A percentile compares a stretch with the other conserved stretches of the same genome.
These are phyloP conservation scores for Fusarium cyanostomum DNA, from an alignment of 2,329 filamentous ascomycete genomes.

Conservation along the genomic window DNA sequence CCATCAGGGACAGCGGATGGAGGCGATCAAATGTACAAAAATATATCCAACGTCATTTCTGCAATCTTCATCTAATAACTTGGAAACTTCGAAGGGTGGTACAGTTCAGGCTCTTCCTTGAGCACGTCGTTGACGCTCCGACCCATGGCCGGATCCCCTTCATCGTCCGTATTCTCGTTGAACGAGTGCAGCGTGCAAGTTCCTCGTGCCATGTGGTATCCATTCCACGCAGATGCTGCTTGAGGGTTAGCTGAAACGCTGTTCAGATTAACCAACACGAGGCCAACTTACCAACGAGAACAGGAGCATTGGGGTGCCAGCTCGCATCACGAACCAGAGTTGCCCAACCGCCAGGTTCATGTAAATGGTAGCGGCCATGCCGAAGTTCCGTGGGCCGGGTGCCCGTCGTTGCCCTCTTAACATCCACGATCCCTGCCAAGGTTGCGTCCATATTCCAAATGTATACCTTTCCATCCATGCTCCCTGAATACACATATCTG, in stretches of 20 bases:
- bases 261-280: no score
- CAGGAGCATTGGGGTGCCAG: slow-evolving; percentile 87
- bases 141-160: slow-evolving; percentile 69
- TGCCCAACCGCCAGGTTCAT: slow-evolving; percentile 70
- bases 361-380: slow-evolving; percentile 65
- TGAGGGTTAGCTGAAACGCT: slow-evolving; percentile 20
- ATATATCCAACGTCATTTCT: slow-evolving; percentile 38
- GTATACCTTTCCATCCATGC: slow-evolving; percentile 87
- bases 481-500: slow-evolving; percentile 92
- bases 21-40: slow-evolving; percentile 39
- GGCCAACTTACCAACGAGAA: slow-evolving; percentile 70
- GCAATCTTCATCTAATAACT: slow-evolving; percentile 22
- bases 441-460: slow-evolving; percentile 96
- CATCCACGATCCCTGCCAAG: slow-evolving; percentile 79
- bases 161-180: slow-evolving; percentile 71
- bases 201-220: slow-evolving; percentile 75
- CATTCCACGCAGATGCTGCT: slow-evolving; percentile 83
- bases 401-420: slow-evolving; percentile 73
- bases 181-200: slow-evolving; percentile 83
- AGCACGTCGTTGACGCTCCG: slow-evolving; percentile 69
- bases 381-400: slow-evolving; percentile 65
- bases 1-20: slow-evolving; percentile 6
- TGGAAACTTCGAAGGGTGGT: slow-evolving; percentile 31
- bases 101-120: slow-evolving; percentile 48
- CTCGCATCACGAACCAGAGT: slow-evolving; percentile 88